Conservation (phyloP, 441 rosid species). For the Daphne laureola region DNA sequence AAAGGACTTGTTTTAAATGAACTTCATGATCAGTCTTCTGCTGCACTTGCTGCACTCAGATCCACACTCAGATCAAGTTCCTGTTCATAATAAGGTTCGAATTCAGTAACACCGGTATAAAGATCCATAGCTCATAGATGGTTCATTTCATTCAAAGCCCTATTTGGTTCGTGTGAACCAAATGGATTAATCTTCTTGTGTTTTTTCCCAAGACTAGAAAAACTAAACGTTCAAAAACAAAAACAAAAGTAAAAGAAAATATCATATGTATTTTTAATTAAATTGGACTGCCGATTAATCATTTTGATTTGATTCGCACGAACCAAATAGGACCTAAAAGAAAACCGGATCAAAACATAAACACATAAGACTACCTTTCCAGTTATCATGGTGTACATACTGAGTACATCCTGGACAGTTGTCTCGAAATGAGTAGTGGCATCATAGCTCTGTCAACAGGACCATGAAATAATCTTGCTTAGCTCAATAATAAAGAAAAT, state of each 20-base stretch:
- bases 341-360: background rate
- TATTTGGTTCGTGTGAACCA: too few species aligned
- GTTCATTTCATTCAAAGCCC: too few species aligned
- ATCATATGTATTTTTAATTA: too few species aligned
- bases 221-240: too few species aligned
- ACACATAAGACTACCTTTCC: conserved; percentile 52
- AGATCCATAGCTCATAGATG: too few species aligned
- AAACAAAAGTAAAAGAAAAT: too few species aligned
- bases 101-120: too few species aligned
- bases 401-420: conserved; percentile 67
- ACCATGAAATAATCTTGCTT: conserved; percentile 4
- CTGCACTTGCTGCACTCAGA: conserved; percentile 76
- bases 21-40: conserved; percentile 42
- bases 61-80: conserved; percentile 73
- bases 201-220: too few species aligned
- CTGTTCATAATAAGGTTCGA: conserved; percentile 21
- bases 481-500: background rate
- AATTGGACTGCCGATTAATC: too few species aligned
- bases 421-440: conserved; percentile 79
- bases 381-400: conserved; percentile 71
- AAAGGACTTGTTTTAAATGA: too few species aligned
- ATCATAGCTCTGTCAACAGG: conserved; percentile 69
- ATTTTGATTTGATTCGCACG: too few species aligned
- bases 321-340: background rate
- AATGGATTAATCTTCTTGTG: too few species aligned